Percentiles rank a stretch among this genome's conserved stretches.
Conservation (phyloP, 345 rosid genomes). For the Salix dunnii region DNA sequence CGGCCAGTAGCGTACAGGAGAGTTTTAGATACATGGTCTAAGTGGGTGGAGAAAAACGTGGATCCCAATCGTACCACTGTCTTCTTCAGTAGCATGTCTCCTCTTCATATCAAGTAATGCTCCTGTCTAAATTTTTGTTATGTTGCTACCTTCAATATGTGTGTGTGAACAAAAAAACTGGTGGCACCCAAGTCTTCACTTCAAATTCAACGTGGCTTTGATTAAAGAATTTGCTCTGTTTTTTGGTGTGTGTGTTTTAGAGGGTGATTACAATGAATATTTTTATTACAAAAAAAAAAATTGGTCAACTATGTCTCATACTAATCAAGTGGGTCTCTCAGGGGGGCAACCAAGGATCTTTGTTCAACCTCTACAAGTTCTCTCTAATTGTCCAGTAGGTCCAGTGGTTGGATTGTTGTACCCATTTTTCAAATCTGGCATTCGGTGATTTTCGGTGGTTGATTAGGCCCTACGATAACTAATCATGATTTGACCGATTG, state of each 20-base stretch:
- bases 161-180: no score
- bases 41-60: constrained; percentile 77
- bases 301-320: no score
- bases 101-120: constrained; percentile 68
- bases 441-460: constrained; percentile 13
- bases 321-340: not conserved
- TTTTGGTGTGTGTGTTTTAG: no score
- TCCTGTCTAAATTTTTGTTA: not conserved
- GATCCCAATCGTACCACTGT: constrained; percentile 73
- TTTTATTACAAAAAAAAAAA: not conserved
- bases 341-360: not conserved
- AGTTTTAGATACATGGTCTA: constrained; percentile 84
- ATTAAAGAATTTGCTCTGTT: no score
- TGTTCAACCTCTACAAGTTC: not conserved
- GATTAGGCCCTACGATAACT: constrained; percentile 14
- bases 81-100: constrained; percentile 88
- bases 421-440: not conserved
- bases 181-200: no score
- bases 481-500: not conserved
- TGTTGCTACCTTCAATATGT: no score
- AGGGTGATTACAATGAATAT: not conserved
- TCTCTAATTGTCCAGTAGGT: not conserved
- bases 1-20: constrained; percentile 61
- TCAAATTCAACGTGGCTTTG: not conserved
- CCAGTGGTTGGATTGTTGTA: not conserved